Percentiles rank a stretch among this genome's conserved stretches.
Evolutionary conservation across 495 filamentous ascomycete genomes (phyloP).

Genomic region (Aspergillus asperescens): DNA sequence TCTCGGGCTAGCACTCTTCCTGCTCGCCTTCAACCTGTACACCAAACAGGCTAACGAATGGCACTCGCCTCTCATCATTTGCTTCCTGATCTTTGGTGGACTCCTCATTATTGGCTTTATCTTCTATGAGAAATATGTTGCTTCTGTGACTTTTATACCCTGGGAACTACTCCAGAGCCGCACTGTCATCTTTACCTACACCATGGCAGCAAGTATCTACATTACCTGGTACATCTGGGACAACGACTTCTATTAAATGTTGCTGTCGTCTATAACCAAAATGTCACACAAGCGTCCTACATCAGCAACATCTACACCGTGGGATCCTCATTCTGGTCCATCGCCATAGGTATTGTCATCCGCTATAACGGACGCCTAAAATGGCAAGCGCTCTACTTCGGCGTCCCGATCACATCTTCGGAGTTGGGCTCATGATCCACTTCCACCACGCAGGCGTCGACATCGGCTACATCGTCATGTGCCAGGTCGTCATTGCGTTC

Average conservation of each 20-base stretch:
- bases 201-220: constrained; percentile 51
- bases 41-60: constrained; percentile 35
- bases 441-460: constrained; percentile 55
- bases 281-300: constrained; percentile 51
- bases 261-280: constrained; percentile 63
- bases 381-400: constrained; percentile 48
- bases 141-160: constrained; percentile 53
- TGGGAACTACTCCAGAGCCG: constrained; percentile 54
- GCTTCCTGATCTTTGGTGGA: constrained; percentile 50
- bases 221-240: constrained; percentile 52
- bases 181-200: constrained; percentile 57
- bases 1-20: constrained; percentile 54
- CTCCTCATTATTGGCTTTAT: constrained; percentile 49
- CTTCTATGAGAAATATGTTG: constrained; percentile 50
- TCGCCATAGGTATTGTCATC: constrained; percentile 52
- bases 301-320: constrained; percentile 49
- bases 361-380: constrained; percentile 51
- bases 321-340: constrained; percentile 40
- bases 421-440: constrained; percentile 55
- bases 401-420: constrained; percentile 56
- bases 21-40: constrained; percentile 36
- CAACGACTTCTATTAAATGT: constrained; percentile 57
- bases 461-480: constrained; percentile 67
- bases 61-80: constrained; percentile 45
- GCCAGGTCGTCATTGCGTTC: constrained; percentile 68